Evolutionary conservation across 129 eudicot species (phyloP).

Genomic region (Flaveria brownii): DNA sequence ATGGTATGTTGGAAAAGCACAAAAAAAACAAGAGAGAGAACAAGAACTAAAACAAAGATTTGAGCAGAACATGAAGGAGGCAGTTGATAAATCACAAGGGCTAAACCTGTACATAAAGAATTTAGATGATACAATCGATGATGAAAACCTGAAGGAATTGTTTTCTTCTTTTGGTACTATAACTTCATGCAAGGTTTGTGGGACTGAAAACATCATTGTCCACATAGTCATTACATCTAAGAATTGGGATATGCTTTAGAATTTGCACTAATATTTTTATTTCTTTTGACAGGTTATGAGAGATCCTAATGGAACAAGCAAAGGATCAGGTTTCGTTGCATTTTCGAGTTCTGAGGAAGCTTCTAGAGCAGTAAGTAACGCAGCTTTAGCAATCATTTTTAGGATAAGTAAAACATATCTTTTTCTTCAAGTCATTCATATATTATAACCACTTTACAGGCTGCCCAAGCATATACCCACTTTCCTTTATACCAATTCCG

Average conservation of each 20-base stretch:
- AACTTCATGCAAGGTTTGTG: slow-evolving; percentile 79
- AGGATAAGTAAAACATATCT: not conserved
- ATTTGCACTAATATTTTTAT: not conserved
- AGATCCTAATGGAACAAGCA: slow-evolving; percentile 65
- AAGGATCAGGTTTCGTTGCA: slow-evolving; percentile 85
- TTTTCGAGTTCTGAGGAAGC: slow-evolving; percentile 80
- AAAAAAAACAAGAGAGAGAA: slow-evolving; percentile 81
- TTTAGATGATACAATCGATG: slow-evolving; percentile 67
- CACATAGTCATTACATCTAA: not conserved
- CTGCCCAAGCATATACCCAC: not conserved
- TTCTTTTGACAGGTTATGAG: slow-evolving; percentile 61
- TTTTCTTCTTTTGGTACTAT: slow-evolving; percentile 61
- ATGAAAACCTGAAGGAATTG: slow-evolving; percentile 66
- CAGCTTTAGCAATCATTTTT: not conserved
- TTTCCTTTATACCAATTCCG: not conserved
- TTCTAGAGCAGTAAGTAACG: slow-evolving; percentile 70
- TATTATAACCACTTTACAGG: not conserved
- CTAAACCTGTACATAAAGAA: slow-evolving; percentile 68
- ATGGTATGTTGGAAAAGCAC: slow-evolving; percentile 50
- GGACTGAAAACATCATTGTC: not conserved
- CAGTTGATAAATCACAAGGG: slow-evolving; percentile 68
- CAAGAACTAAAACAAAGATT: slow-evolving; percentile 53
- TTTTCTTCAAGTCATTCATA: not conserved
- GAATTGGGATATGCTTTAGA: not conserved
- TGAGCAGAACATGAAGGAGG: slow-evolving; percentile 69